Evolutionary conservation across 1,284 basidiomycete species (phyloP).

Genomic region (Tilletia setariae): DNA sequence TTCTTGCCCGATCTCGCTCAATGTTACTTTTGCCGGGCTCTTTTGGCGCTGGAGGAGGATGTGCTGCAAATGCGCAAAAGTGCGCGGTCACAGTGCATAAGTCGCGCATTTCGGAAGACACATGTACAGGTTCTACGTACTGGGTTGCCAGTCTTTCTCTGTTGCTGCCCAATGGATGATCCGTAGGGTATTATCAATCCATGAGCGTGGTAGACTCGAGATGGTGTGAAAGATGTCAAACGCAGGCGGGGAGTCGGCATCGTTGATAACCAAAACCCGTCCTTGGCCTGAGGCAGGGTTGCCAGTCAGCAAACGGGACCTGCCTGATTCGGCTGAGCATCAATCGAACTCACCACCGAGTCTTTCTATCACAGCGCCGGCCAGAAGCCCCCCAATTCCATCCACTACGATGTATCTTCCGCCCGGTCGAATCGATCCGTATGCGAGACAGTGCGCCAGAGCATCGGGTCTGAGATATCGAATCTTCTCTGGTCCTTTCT

Average conservation of each 20-base stretch:
- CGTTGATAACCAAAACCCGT: constrained; percentile 77
- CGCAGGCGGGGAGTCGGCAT: constrained; percentile 86
- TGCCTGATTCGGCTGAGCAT: neutral
- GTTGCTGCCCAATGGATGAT: constrained; percentile 76
- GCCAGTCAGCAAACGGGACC: no score
- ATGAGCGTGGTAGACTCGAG: constrained; percentile 62
- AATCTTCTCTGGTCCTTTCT: constrained; percentile 64
- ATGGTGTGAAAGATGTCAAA: constrained; percentile 77
- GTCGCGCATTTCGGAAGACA: no score
- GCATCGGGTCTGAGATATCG: constrained; percentile 83
- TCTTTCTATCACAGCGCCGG: constrained; percentile 74
- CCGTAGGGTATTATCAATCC: constrained; percentile 63
- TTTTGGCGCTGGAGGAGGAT: neutral
- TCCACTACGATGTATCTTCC: constrained; percentile 86
- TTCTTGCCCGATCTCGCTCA: constrained; percentile 65
- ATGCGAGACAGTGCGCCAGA: constrained; percentile 78
- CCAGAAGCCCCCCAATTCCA: constrained; percentile 77
- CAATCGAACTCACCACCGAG: constrained; percentile 63
- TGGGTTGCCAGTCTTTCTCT: constrained; percentile 63
- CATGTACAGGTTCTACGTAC: no score
- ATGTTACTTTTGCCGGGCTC: constrained; percentile 57
- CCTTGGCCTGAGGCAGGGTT: constrained; percentile 65
- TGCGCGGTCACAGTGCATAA: no score
- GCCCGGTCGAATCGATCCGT: constrained; percentile 79
- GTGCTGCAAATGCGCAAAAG: neutral